These are phyloP conservation scores for Didymellaceae sp. DNA, from an alignment of 2,329 filamentous ascomycete species.

Conservation along the genomic window DNA sequence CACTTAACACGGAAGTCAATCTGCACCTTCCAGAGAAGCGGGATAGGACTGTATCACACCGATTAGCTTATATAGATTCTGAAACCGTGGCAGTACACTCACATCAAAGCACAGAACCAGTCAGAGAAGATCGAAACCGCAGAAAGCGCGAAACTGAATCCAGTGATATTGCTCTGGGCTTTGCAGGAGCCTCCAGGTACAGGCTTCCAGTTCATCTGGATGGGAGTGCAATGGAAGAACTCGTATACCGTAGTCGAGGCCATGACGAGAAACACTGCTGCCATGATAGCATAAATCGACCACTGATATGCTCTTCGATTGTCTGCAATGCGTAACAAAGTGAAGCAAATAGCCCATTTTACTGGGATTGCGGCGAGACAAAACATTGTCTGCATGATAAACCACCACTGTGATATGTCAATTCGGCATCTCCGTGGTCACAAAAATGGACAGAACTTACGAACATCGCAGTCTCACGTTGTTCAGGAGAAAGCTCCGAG, in stretches of 20 bases:
- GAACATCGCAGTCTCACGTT: slow-evolving; percentile 22
- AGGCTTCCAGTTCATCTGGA: slow-evolving; percentile 37
- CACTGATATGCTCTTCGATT: slow-evolving; percentile 33
- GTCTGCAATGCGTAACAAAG: slow-evolving; percentile 42
- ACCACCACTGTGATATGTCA: slow-evolving; percentile 18
- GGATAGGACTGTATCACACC: slow-evolving; percentile 15
- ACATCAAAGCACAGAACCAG: slow-evolving; percentile 45
- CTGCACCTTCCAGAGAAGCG: slow-evolving; percentile 30
- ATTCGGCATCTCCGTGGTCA: neutral
- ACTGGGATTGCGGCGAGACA: slow-evolving; percentile 27
- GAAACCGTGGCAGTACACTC: neutral
- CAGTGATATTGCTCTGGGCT: slow-evolving; percentile 21
- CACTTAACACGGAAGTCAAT: slow-evolving; percentile 29
- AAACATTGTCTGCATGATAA: slow-evolving; percentile 25
- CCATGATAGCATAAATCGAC: slow-evolving; percentile 34
- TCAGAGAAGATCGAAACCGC: slow-evolving; percentile 46
- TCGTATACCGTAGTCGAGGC: slow-evolving; percentile 46
- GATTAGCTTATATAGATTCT: neutral
- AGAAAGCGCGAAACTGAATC: slow-evolving; percentile 26
- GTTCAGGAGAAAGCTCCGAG: slow-evolving; percentile 2
- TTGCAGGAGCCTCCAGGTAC: slow-evolving; percentile 19
- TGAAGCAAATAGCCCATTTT: slow-evolving; percentile 46
- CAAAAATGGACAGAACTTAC: slow-evolving; percentile 2
- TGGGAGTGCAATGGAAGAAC: slow-evolving; percentile 27
- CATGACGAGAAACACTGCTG: slow-evolving; percentile 35